phyloP scores from a whole-genome alignment of 192 early-diverging fungal species.

The Linnemannia hyalina region DNA sequence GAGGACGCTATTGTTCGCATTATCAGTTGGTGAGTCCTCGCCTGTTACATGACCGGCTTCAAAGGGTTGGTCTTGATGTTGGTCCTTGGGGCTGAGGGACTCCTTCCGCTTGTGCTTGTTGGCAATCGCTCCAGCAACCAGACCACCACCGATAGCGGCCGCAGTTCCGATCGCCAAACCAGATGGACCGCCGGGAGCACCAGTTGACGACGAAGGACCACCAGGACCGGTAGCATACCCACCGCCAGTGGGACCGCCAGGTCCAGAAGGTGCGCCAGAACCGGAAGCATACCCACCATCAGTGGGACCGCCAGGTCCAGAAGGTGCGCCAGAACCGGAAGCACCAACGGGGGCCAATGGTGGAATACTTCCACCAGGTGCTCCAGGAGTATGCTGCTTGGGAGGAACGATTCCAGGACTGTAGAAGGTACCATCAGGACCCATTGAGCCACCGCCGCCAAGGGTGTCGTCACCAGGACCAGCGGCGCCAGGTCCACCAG shows the following conservation, averaged over 20 bases:
- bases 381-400: constrained; percentile 19
- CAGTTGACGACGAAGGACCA: background rate
- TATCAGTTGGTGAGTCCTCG: constrained; percentile 10
- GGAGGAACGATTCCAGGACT: background rate
- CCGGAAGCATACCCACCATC: background rate
- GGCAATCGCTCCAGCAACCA: constrained; percentile 14
- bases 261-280: constrained; percentile 10
- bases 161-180: constrained; percentile 6
- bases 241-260: background rate
- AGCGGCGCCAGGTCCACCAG: background rate
- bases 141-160: constrained; percentile 4
- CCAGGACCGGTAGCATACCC: constrained; percentile 7
- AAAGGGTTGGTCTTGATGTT: background rate
- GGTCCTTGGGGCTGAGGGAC: constrained; percentile 1
- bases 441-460: constrained; percentile 5
- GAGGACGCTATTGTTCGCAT: background rate
- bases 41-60: constrained; percentile 4
- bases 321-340: background rate
- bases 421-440: constrained; percentile 13
- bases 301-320: background rate
- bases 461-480: background rate
- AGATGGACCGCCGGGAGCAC: constrained; percentile 6
- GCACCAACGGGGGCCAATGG: constrained; percentile 2
- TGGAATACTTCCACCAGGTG: constrained; percentile 15
- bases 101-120: constrained; percentile 27